Evolutionary conservation across 2,329 filamentous ascomycete genomes (phyloP), one percentile per base, ranked within the genome.

Genomic region (Cladosporium oxysporum): DNA sequence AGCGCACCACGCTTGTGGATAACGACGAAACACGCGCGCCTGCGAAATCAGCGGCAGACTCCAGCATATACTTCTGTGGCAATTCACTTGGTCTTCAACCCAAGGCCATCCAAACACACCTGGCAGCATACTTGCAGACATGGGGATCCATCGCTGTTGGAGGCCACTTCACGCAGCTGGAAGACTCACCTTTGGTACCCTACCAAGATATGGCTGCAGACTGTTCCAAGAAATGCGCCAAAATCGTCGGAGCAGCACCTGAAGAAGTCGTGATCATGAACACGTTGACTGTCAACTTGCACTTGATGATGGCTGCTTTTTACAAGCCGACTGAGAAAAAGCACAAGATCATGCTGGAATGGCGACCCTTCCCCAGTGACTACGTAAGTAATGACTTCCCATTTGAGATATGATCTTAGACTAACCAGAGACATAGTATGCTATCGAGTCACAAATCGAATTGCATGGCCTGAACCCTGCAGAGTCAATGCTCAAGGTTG

Each of bases 51-150:
- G 55, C 67, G 11, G 65, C 71, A 23, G 80, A 83, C 28, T 79
- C 81, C 58, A 85, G 84, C 67, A 89, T 92, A 67, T 97, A 97
- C 78, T 88, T 97, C 71, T 93, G 92, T 70, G 93, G 93, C 63
- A 96, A 97, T 80, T 96, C 92, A 0, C 84, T 97, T 1, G 93
- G 93, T 35, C 85, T 93, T 6, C 93, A 96, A 76, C 92, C 93
- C 55, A 88, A 87, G 70, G 85, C 85, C 12, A 87, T 89, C 0
- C 83, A 85, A 16, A 80, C 84, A 31, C 88, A 91, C 68, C 79
- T 96, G 67, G 82, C 87, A 52, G 84, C 87, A 2, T 92, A 95
- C 70, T 84, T 96, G 0, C 86, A 91, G 69, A 92, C 91, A 14
- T 97, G 93, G 93, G 90, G 89, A 0, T 90, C 88, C 0, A 90